These are phyloP conservation scores for Cyphellophora europaea DNA, from an alignment of 2,329 filamentous ascomycete species.

Conservation along the genomic window DNA sequence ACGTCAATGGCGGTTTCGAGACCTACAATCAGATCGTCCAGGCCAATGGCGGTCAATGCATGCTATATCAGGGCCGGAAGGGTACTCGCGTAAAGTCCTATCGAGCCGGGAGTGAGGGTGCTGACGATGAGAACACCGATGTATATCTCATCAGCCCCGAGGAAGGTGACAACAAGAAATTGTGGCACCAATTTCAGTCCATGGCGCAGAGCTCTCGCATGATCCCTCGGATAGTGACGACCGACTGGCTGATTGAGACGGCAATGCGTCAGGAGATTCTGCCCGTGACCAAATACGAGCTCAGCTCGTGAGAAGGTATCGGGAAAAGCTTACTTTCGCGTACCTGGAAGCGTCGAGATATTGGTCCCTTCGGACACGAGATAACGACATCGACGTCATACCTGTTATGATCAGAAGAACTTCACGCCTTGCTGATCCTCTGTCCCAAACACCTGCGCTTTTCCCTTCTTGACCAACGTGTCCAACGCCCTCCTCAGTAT, in stretches of 20 bases:
- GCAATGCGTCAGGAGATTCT: constrained; percentile 77
- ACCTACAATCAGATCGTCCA: constrained; percentile 79
- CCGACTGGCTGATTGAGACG: constrained; percentile 84
- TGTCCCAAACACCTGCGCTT: constrained; percentile 84
- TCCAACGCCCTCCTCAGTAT: constrained; percentile 70
- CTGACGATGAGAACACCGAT: constrained; percentile 48
- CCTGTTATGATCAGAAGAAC: constrained; percentile 63
- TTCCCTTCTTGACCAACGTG: constrained; percentile 78
- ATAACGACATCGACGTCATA: not conserved
- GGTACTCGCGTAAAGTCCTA: constrained; percentile 58
- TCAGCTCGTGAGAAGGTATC: constrained; percentile 19
- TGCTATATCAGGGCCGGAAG: constrained; percentile 65
- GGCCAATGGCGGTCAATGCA: constrained; percentile 78
- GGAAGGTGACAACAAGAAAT: constrained; percentile 47
- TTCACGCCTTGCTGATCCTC: constrained; percentile 89
- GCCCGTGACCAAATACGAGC: constrained; percentile 54
- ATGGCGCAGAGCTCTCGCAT: constrained; percentile 72
- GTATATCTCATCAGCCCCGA: constrained; percentile 71
- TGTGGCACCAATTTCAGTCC: constrained; percentile 73
- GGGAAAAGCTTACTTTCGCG: too few species aligned
- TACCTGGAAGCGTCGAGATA: too few species aligned
- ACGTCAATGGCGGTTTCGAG: constrained; percentile 70
- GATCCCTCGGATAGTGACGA: constrained; percentile 67
- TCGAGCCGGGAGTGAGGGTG: constrained; percentile 16
- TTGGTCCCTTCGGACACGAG: too few species aligned